phyloP scores from a whole-genome alignment of 352 stramenopile species.

The Pythium aphanidermatum region DNA sequence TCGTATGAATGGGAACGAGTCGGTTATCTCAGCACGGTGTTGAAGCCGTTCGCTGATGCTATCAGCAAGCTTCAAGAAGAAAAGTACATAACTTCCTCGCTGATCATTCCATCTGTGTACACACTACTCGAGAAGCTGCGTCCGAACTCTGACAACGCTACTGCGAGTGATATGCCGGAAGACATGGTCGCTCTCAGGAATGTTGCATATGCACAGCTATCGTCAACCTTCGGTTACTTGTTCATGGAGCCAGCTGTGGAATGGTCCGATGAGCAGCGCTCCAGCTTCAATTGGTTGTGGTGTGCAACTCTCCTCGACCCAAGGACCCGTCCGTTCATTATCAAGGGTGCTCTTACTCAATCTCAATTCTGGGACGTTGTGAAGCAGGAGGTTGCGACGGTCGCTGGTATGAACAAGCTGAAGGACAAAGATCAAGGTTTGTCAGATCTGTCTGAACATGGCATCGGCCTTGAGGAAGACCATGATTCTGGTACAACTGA shows the following conservation, averaged over 20 bases:
- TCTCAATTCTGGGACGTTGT: constrained; percentile 67
- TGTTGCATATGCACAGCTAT: constrained; percentile 46
- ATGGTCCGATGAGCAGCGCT: constrained; percentile 36
- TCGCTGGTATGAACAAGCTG: constrained; percentile 39
- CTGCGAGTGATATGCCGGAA: constrained; percentile 32
- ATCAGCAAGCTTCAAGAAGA: constrained; percentile 53
- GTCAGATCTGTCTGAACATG: constrained; percentile 31
- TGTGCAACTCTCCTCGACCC: constrained; percentile 64
- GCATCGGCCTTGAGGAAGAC: constrained; percentile 30
- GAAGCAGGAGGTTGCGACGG: constrained; percentile 47
- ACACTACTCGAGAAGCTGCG: constrained; percentile 64
- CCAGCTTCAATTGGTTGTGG: constrained; percentile 65
- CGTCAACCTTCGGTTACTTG: constrained; percentile 48
- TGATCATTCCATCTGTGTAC: constrained; percentile 65
- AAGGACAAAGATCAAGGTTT: constrained; percentile 39
- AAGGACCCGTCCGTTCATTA: constrained; percentile 67
- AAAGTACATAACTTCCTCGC: constrained; percentile 49
- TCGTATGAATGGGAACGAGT: constrained; percentile 66
- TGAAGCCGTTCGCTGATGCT: constrained; percentile 65
- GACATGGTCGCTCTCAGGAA: constrained; percentile 61
- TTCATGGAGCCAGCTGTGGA: constrained; percentile 34
- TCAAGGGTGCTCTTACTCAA: constrained; percentile 55
- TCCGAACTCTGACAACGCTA: not conserved
- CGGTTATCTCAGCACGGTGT: constrained; percentile 44
- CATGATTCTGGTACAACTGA: not conserved